A percentile compares a stretch with the other conserved stretches of the same genome.
Evolutionary conservation across 106 monocot species (phyloP).

Genomic region (Gastrodia elata): DNA sequence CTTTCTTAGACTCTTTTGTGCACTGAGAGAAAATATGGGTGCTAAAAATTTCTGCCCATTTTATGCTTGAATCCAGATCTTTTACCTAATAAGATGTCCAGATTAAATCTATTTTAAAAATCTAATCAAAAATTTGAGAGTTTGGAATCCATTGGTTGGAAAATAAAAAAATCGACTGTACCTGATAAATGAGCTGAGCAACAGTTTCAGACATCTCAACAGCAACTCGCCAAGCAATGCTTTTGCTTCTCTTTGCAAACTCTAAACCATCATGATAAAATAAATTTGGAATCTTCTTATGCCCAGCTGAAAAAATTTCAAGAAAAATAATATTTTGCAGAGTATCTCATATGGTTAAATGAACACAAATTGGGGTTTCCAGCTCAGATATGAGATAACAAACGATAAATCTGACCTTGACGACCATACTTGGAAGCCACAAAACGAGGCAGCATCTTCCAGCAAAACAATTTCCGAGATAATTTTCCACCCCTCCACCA

Average conservation of each 20-base stretch:
- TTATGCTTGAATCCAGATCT: slow-evolving; percentile 76
- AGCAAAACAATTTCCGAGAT: slow-evolving; percentile 74
- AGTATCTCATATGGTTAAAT: background rate
- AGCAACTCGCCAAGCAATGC: slow-evolving; percentile 71
- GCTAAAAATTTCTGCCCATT: slow-evolving; percentile 64
- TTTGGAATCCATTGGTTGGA: background rate
- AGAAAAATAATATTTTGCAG: slow-evolving; percentile 6
- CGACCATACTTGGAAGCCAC: slow-evolving; percentile 58
- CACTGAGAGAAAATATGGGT: slow-evolving; percentile 28
- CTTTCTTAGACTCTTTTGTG: slow-evolving; percentile 51
- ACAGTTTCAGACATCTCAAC: slow-evolving; percentile 81
- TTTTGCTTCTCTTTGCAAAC: slow-evolving; percentile 71
- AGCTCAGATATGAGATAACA: background rate
- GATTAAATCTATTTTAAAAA: background rate
- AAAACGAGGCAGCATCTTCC: slow-evolving; percentile 68
- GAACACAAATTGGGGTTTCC: background rate
- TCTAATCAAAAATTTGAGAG: background rate
- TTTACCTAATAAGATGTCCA: slow-evolving; percentile 47
- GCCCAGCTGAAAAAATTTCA: slow-evolving; percentile 65
- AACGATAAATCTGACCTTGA: slow-evolving; percentile 50
- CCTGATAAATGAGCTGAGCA: slow-evolving; percentile 58
- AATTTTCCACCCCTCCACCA: slow-evolving; percentile 97
- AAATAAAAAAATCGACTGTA: slow-evolving; percentile 10
- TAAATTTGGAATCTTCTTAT: slow-evolving; percentile 59
- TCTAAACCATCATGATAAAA: slow-evolving; percentile 72